A percentile compares a stretch with the other conserved stretches of the same genome.
These are phyloP conservation scores for Nemania serpens DNA, from an alignment of 2,329 filamentous ascomycete genomes.

Conservation along the genomic window DNA sequence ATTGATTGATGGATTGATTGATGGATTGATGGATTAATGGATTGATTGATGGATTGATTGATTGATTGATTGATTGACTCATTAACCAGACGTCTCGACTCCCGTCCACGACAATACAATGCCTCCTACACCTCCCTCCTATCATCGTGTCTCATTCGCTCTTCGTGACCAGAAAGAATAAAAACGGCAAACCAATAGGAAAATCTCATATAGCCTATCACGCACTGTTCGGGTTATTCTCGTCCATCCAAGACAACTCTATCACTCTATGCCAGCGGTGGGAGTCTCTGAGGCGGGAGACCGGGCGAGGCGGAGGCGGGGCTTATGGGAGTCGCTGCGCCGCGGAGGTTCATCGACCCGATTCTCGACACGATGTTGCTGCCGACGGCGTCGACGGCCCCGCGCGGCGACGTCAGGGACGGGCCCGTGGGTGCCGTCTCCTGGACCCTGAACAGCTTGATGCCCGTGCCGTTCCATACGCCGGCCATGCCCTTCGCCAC, in stretches of 20 bases:
- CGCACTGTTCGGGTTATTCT: no score
- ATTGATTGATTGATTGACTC: no score
- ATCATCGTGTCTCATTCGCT: neutral
- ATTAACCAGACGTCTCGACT: no score
- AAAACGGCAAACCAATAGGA: no score
- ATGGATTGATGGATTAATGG: no score
- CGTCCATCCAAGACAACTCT: no score
- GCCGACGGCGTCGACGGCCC: slow-evolving; percentile 90
- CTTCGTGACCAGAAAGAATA: neutral
- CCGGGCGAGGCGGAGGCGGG: slow-evolving; percentile 24
- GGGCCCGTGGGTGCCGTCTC: slow-evolving; percentile 81
- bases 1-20: no score
- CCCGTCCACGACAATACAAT: neutral
- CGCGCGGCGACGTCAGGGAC: slow-evolving; percentile 80
- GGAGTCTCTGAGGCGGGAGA: slow-evolving; percentile 21
- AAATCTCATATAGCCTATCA: no score
- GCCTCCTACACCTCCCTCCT: neutral
- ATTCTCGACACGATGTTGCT: slow-evolving; percentile 88
- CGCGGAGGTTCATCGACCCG: slow-evolving; percentile 75
- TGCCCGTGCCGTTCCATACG: slow-evolving; percentile 89
- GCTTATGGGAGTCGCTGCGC: slow-evolving; percentile 34
- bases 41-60: no score
- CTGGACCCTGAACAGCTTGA: slow-evolving; percentile 89
- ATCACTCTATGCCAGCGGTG: slow-evolving; percentile 8
- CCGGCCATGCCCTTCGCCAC: slow-evolving; percentile 85